Percentiles rank a stretch among this genome's conserved stretches.
Evolutionary conservation across 2,329 filamentous ascomycete genomes (phyloP).

Genomic region (Hymenoscyphus occultus): DNA sequence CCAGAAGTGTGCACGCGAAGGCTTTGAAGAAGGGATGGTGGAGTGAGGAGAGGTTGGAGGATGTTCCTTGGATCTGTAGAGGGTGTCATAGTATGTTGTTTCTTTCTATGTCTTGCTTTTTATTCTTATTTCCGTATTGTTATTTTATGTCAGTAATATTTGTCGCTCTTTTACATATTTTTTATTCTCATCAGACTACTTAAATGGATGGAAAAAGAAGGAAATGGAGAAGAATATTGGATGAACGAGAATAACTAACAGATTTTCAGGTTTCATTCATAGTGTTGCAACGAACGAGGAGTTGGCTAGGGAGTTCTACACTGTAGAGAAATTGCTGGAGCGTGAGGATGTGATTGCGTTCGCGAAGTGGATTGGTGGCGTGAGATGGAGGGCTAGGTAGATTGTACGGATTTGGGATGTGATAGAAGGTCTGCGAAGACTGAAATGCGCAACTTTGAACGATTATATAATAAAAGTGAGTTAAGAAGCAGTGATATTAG

Average conservation of each 20-base stretch:
- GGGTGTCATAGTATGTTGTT: conserved; percentile 64
- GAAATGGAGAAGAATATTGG: neutral
- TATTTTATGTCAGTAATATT: no score
- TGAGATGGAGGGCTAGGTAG: conserved; percentile 66
- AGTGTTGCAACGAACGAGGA: conserved; percentile 72
- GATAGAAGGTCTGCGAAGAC: neutral
- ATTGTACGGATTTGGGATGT: neutral
- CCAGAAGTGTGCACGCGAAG: conserved; percentile 72
- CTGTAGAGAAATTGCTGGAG: conserved; percentile 65
- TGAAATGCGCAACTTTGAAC: no score
- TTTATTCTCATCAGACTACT: no score
- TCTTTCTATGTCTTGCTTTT: neutral
- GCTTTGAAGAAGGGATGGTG: conserved; percentile 78
- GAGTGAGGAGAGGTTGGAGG: conserved; percentile 68
- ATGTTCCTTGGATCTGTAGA: conserved; percentile 81
- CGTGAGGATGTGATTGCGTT: conserved; percentile 71
- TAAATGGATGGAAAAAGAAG: neutral
- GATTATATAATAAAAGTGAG: no score
- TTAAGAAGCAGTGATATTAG: no score
- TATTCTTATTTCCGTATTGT: neutral
- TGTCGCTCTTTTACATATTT: no score
- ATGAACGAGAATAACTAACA: neutral
- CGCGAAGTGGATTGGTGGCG: conserved; percentile 67
- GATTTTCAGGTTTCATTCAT: conserved; percentile 60
- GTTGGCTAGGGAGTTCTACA: conserved; percentile 69